phyloP scores from a whole-genome alignment of 306 rosid species.

The Pterocarpus santalinus region DNA sequence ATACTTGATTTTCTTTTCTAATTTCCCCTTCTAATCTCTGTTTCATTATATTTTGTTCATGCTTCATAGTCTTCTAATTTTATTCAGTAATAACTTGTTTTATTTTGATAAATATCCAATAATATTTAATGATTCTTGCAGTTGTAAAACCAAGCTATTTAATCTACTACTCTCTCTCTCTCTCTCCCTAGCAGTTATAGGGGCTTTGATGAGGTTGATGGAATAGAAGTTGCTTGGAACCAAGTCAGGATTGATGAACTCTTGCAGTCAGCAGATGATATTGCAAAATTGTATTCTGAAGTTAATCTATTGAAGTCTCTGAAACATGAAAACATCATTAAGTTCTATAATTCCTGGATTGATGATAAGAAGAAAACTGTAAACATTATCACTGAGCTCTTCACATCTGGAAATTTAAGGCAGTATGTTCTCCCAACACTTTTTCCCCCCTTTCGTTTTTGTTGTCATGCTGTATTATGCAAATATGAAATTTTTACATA shows the following conservation, averaged over 20 bases:
- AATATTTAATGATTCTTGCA: constrained; percentile 4
- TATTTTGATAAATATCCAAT: constrained; percentile 19
- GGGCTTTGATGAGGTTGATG: constrained; percentile 89
- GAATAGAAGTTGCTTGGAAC: constrained; percentile 94
- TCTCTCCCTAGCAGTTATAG: constrained; percentile 60
- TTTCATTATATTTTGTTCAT: constrained; percentile 1
- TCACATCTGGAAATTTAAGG: constrained; percentile 82
- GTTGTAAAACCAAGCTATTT: constrained; percentile 4
- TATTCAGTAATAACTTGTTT: constrained; percentile 10
- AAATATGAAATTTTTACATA: constrained; percentile 26
- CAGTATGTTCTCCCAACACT: constrained; percentile 63
- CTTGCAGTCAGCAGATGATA: constrained; percentile 63
- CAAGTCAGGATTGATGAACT: constrained; percentile 73
- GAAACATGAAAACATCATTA: constrained; percentile 78
- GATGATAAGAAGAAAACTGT: constrained; percentile 75
- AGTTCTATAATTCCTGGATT: constrained; percentile 83
- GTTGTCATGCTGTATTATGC: constrained; percentile 19
- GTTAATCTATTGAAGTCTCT: constrained; percentile 74
- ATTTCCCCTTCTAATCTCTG: not conserved
- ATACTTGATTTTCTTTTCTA: constrained; percentile 35
- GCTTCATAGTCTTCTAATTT: not conserved
- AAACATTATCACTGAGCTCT: constrained; percentile 87
- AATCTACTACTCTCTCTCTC: not conserved
- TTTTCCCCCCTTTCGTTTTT: constrained; percentile 19
- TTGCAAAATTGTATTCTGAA: constrained; percentile 72